phyloP scores from a whole-genome alignment of 1,284 basidiomycete species.

The Neonothopanus nambi region DNA sequence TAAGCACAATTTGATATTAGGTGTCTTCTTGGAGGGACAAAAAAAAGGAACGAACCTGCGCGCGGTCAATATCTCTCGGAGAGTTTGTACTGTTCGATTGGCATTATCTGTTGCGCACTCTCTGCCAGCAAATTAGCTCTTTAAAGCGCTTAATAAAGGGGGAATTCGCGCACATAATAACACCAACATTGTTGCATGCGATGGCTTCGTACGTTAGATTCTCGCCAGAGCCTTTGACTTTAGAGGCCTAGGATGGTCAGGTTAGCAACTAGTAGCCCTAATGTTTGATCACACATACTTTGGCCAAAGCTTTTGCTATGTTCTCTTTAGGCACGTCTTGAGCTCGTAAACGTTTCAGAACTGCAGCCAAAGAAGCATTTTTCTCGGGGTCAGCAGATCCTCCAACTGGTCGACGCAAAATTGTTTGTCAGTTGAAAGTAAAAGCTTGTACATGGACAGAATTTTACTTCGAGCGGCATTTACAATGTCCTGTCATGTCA shows the following conservation, averaged over 20 bases:
- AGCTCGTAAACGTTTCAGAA: constrained; percentile 62
- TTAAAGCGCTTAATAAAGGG: constrained; percentile 20
- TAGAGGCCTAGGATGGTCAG: constrained; percentile 42
- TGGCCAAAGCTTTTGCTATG: constrained; percentile 69
- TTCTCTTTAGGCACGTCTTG: constrained; percentile 78
- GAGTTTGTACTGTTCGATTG: constrained; percentile 65
- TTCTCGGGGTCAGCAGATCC: constrained; percentile 63
- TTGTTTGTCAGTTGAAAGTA: constrained; percentile 3
- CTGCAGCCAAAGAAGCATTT: constrained; percentile 63
- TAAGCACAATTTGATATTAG: constrained; percentile 28
- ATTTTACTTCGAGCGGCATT: constrained; percentile 65
- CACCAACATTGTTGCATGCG: constrained; percentile 64
- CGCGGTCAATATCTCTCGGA: constrained; percentile 60
- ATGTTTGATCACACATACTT: constrained; percentile 39
- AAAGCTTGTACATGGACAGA: not conserved
- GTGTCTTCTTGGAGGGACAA: not conserved
- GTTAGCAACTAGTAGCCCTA: constrained; percentile 17
- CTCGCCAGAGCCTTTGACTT: constrained; percentile 52
- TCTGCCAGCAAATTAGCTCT: constrained; percentile 37
- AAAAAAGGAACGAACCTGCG: constrained; percentile 49
- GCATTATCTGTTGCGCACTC: constrained; percentile 79
- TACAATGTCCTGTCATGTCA: constrained; percentile 61
- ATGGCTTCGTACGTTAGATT: constrained; percentile 73
- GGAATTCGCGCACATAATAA: constrained; percentile 68
- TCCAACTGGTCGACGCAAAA: constrained; percentile 44